phyloP scores from a whole-genome alignment of 2,329 filamentous ascomycete species.

The Apiospora marii region DNA sequence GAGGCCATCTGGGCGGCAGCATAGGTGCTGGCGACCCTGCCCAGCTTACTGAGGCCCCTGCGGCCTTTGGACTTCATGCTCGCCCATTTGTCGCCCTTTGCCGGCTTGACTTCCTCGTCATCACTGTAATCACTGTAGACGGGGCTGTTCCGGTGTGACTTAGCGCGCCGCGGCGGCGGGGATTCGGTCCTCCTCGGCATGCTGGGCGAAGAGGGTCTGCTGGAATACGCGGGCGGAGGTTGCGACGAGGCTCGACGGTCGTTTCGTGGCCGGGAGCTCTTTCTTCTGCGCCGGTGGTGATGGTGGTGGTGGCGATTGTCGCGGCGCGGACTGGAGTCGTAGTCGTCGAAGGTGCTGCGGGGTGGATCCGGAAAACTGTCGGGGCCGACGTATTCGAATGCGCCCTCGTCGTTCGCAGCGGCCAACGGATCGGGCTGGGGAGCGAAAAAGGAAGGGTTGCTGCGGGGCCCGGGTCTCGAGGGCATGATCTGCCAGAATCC shows the following conservation, averaged over 20 bases:
- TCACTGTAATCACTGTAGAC: background rate
- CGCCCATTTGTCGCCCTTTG: conserved; percentile 38
- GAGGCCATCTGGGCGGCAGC: conserved; percentile 36
- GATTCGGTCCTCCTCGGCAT: conserved; percentile 5
- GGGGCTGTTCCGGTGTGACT: background rate
- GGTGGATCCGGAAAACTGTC: conserved; percentile 29
- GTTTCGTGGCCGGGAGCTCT: background rate
- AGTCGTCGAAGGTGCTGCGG: conserved; percentile 25
- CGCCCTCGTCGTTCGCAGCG: conserved; percentile 22
- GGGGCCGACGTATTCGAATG: conserved; percentile 27
- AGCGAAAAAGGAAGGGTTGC: conserved; percentile 26
- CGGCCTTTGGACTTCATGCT: conserved; percentile 37
- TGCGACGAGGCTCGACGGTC: background rate
- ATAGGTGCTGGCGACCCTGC: conserved; percentile 41
- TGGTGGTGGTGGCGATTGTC: conserved; percentile 13
- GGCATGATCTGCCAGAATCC: background rate
- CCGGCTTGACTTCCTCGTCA: background rate
- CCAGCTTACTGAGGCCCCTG: conserved; percentile 37
- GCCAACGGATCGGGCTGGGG: conserved; percentile 27
- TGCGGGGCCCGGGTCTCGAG: conserved; percentile 24
- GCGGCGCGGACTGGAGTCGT: conserved; percentile 6
- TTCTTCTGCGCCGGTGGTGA: background rate
- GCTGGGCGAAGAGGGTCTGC: background rate
- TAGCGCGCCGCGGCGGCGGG: conserved; percentile 4
- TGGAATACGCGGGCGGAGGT: background rate